A percentile compares a stretch with the other conserved stretches of the same genome.
Conservation (phyloP, 805 yeast species). For the Metschnikowia shivogae region DNA sequence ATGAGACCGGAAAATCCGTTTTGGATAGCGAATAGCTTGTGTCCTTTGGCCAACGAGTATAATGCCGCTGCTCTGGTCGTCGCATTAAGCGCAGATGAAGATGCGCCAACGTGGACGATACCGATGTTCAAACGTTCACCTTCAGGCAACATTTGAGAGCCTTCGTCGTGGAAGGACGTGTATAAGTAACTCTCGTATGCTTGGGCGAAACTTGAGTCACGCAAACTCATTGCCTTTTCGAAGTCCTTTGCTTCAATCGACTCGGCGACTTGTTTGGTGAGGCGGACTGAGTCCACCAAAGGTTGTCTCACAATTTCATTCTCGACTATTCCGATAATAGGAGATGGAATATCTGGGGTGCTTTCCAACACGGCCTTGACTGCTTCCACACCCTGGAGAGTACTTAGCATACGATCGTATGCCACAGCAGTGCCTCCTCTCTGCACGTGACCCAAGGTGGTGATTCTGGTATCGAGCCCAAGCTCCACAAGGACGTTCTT, state of each 20-base stretch:
- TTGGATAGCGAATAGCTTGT: slow-evolving; percentile 63
- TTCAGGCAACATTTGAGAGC: slow-evolving; percentile 47
- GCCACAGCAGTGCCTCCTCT: slow-evolving; percentile 99
- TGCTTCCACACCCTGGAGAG: slow-evolving; percentile 97
- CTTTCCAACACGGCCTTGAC: slow-evolving; percentile 86
- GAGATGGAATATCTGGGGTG: slow-evolving; percentile 90
- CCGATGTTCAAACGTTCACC: slow-evolving; percentile 59
- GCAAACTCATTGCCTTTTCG: slow-evolving; percentile 76
- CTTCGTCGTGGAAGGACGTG: slow-evolving; percentile 60
- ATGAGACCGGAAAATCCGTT: slow-evolving; percentile 74
- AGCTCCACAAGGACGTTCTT: slow-evolving; percentile 76
- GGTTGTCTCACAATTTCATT: slow-evolving; percentile 83
- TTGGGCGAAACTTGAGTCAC: slow-evolving; percentile 87
- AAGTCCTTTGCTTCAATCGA: slow-evolving; percentile 81
- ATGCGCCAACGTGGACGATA: slow-evolving; percentile 74
- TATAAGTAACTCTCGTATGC: slow-evolving; percentile 42
- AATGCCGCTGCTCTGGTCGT: slow-evolving; percentile 74
- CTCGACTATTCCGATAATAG: slow-evolving; percentile 86
- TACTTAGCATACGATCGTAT: slow-evolving; percentile 84
- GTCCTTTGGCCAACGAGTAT: slow-evolving; percentile 73
- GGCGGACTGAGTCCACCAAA: slow-evolving; percentile 81
- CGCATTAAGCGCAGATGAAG: slow-evolving; percentile 74
- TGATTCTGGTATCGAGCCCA: slow-evolving; percentile 91
- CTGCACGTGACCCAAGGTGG: slow-evolving; percentile 96
- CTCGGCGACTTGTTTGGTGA: slow-evolving; percentile 84